Conservation (phyloP, 805 yeast species). For the Dipodascopsis uninucleata region DNA sequence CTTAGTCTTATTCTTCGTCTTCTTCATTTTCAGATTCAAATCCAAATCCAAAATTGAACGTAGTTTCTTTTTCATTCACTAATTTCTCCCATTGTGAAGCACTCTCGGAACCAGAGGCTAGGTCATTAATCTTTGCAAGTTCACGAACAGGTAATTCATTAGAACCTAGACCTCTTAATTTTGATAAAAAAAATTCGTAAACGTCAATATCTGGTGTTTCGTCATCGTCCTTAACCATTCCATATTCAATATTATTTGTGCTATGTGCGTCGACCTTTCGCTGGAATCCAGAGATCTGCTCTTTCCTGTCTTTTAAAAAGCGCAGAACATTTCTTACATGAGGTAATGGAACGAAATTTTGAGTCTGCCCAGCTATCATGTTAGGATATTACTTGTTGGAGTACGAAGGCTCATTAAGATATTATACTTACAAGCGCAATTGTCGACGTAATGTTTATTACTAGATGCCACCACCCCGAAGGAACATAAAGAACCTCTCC, state of each 20-base stretch:
- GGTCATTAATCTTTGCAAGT: conserved; percentile 26
- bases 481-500: conserved; percentile 89
- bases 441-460: conserved; percentile 73
- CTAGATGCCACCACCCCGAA: conserved; percentile 97
- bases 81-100: conserved; percentile 50
- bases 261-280: conserved; percentile 35
- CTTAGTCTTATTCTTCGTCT: conserved; percentile 7
- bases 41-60: conserved; percentile 40
- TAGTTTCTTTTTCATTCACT: conserved; percentile 33
- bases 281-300: conserved; percentile 74
- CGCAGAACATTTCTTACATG: conserved; percentile 58
- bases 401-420: neutral
- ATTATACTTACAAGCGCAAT: conserved; percentile 52
- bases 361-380: conserved; percentile 50
- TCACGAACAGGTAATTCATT: conserved; percentile 28
- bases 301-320: conserved; percentile 62
- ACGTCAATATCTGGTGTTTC: conserved; percentile 37
- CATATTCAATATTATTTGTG: conserved; percentile 54
- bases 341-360: conserved; percentile 71
- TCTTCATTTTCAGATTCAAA: conserved; percentile 11
- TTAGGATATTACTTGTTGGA: neutral
- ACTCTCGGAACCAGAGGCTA: conserved; percentile 36
- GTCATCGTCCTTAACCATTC: conserved; percentile 43
- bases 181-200: conserved; percentile 39
- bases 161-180: conserved; percentile 33